Evolutionary conservation across 305 asterid species (phyloP), one percentile per base, ranked within the genome.

Genomic region (Solanum hybrid): DNA sequence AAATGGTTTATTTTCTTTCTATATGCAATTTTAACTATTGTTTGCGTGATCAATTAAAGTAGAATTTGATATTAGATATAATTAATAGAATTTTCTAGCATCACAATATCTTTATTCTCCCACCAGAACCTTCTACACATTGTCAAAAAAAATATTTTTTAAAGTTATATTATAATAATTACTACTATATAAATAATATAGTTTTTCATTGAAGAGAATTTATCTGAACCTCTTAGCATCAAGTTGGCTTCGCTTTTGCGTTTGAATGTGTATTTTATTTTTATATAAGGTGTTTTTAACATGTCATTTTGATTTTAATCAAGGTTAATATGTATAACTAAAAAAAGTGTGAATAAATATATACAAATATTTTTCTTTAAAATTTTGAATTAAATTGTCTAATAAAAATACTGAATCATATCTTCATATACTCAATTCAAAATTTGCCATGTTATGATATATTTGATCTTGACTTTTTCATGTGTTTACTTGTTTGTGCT

Each of bases 401-500:
- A 51, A 16, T 56, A 56, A 56, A 56, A 56, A 56, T 56, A 56
- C 0, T 56, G 0, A 1, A 56, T 56, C 1, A 17, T 56, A 56
- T 17, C 2, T 56, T 56, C 4, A 7, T 56, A 56, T 17, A 56
- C 4, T 56, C 2, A 51, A 51, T 51, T 51, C 0, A 17, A 56
- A 56, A 56, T 56, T 56, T 56, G 3, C 5, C 10, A 6, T 1
- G 10, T 17, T 6, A 0, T 56, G 1, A 56, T 56, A 56, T 10
- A n/a, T 66, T n/a, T 0, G 0, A n/a, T 0, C 6, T 66, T 0
- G 1, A 66, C 3, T 24, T 10, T 17, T 60, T 60, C 2, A 20
- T 3, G 26, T 20, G 24, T 60, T 60, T 56, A 56, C 24, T 60
- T 56, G 1, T 56, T 56, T 17, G n/a, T 0, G n/a, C 66, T 56